Conservation (phyloP, 2,329 filamentous ascomycete genomes). For the Phaeophleospora eucalypticola region DNA sequence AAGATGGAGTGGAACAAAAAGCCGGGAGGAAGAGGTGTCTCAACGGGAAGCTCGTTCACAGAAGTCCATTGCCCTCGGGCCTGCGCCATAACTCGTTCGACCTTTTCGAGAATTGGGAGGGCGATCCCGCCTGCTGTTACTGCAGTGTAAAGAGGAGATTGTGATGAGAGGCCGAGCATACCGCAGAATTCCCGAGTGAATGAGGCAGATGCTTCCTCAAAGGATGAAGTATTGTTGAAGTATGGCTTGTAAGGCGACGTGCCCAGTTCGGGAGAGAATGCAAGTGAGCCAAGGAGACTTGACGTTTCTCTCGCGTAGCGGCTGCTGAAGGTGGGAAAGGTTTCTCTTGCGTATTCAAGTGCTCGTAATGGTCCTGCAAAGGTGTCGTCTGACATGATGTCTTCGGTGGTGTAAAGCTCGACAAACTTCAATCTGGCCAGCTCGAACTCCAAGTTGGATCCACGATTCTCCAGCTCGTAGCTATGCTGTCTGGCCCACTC, state of each 20-base stretch:
- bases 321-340: constrained; percentile 70
- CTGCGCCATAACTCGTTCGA: constrained; percentile 79
- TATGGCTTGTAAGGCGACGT: constrained; percentile 74
- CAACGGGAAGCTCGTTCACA: constrained; percentile 76
- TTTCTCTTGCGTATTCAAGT: constrained; percentile 67
- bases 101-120: constrained; percentile 81
- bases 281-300: constrained; percentile 74
- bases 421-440: constrained; percentile 85
- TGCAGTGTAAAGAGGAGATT: constrained; percentile 89
- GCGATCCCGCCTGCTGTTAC: constrained; percentile 90
- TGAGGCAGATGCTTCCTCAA: constrained; percentile 76
- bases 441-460: constrained; percentile 93
- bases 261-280: constrained; percentile 69
- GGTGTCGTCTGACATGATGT: constrained; percentile 40
- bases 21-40: constrained; percentile 60
- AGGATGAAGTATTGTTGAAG: constrained; percentile 71
- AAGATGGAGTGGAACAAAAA: constrained; percentile 91
- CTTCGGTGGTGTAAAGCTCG: constrained; percentile 65
- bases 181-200: constrained; percentile 85
- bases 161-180: constrained; percentile 79
- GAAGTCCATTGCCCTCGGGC: constrained; percentile 95
- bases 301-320: constrained; percentile 77
- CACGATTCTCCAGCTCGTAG: constrained; percentile 67
- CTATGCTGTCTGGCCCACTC: constrained; percentile 75
- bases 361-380: constrained; percentile 61